A percentile compares a stretch with the other conserved stretches of the same genome.
Evolutionary conservation across 495 filamentous ascomycete species (phyloP).

Genomic region (Hypoxylon rickii): DNA sequence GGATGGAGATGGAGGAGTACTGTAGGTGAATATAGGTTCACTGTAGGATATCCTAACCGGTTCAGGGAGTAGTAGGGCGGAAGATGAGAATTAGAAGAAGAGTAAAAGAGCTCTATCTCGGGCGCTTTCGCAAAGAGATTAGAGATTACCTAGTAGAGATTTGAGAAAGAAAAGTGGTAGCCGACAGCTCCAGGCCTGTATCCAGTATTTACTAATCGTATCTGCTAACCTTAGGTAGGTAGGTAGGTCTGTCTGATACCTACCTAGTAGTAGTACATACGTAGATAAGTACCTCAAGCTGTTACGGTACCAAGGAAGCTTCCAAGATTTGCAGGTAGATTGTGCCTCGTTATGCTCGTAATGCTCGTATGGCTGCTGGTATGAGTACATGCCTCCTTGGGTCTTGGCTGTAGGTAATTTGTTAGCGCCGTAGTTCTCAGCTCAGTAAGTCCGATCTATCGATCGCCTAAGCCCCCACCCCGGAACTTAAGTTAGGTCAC

Average conservation of each 20-base stretch:
- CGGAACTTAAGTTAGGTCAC: too few relatives aligned
- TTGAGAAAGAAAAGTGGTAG: not conserved
- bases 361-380: too few relatives aligned
- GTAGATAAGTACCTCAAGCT: too few relatives aligned
- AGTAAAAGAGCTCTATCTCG: not conserved
- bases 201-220: not conserved
- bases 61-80: not conserved
- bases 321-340: too few relatives aligned
- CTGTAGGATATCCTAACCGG: not conserved
- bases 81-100: not conserved
- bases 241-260: too few relatives aligned
- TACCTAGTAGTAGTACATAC: too few relatives aligned
- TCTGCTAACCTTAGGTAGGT: too few relatives aligned
- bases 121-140: not conserved
- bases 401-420: slow-evolving; percentile 14
- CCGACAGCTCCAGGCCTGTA: not conserved
- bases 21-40: too few relatives aligned
- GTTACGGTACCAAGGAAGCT: too few relatives aligned
- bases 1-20: not conserved
- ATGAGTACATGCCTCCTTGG: too few relatives aligned
- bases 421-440: slow-evolving; percentile 3
- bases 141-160: too few relatives aligned
- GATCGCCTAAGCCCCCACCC: slow-evolving; percentile 6
- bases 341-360: too few relatives aligned
- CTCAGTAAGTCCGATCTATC: slow-evolving; percentile 30